A percentile compares a stretch with the other conserved stretches of the same genome.
Evolutionary conservation across 345 rosid species (phyloP).

Genomic region (Acer saccharum): DNA sequence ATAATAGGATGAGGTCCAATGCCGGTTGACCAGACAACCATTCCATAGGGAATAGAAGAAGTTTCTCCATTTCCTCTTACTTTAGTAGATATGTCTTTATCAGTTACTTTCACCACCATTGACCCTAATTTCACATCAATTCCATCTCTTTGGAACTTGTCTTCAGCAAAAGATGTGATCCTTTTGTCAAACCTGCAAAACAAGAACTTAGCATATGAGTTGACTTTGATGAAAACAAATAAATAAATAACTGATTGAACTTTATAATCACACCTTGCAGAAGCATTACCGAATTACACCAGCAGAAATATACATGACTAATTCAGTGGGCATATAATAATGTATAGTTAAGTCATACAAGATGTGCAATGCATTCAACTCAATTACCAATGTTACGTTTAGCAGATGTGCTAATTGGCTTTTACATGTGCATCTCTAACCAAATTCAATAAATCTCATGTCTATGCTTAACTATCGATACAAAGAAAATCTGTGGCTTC

Average conservation of each 20-base stretch:
- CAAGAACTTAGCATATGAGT: conserved; percentile 11
- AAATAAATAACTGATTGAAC: background rate
- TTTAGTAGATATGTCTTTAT: conserved; percentile 81
- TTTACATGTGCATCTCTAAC: background rate
- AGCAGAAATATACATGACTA: background rate
- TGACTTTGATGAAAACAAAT: background rate
- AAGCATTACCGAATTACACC: background rate
- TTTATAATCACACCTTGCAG: background rate
- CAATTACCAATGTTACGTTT: background rate
- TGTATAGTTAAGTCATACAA: background rate
- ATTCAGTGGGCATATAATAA: background rate
- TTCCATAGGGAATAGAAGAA: conserved; percentile 76
- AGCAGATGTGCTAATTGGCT: background rate
- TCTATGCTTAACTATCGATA: background rate
- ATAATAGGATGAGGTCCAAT: conserved; percentile 85
- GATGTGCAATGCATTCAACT: background rate
- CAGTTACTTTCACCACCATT: conserved; percentile 82
- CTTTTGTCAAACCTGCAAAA: conserved; percentile 96
- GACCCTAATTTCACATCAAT: conserved; percentile 91
- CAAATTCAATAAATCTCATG: background rate
- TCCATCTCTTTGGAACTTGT: conserved; percentile 85
- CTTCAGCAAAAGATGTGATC: conserved; percentile 93
- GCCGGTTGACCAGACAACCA: conserved; percentile 99
- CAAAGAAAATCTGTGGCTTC: background rate
- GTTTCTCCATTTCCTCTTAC: conserved; percentile 59